Base-by-base conservation (phyloP, 2,329 filamentous ascomycete species). In the Cordyceps farinosa region DNA sequence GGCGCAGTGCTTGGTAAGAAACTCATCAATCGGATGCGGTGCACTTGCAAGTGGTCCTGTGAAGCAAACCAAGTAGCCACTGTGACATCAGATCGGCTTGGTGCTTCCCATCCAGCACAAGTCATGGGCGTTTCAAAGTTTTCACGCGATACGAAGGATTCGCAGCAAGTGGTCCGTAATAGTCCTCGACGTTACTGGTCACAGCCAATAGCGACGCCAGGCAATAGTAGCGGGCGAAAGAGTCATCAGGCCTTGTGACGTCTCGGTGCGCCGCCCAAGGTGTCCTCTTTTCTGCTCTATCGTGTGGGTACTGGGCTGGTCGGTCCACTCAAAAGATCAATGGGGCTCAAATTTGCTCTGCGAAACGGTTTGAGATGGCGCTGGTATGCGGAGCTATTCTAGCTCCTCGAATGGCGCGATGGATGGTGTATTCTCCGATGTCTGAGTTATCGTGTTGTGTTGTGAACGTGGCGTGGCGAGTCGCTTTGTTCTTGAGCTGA, bases 211-310 rank as follows among this genome's bases (percentile, higher is more conserved):
- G 57, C 34, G 17, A 42, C 34, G 44, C 29, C 34, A 51, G 34
- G 44, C 36, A 32, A 51, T 44, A 44, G 29, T 36, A 32, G 47
- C 36, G 36, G 47, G 32, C 44, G 34, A 60, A 47, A 52, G 57
- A 60, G 48, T 61, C 58, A 61, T 32, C 38, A n/a, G 47, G 58
- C 38, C 58, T 45, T 53, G 58, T 61, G 58, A 52, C 57, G 36
- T 60, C 27, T 60, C 29, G 58, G 48, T 45, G 48, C 45, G 38
- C 34, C 34, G 34, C 34, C 27, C 47, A 36, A 36, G 48, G 48
- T 44, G 47, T 45, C 55, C 55, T 58, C 55, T 48, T 58, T 58
- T 57, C n/a, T 48, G 51, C 30, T 50, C 27, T 32, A 17, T 22
- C 34, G 15, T 47, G 58, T 61, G 58, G 58, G 58, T 61, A 61